Evolutionary conservation across 306 rosid genomes (phyloP).

Genomic region (Rosa lucieae): DNA sequence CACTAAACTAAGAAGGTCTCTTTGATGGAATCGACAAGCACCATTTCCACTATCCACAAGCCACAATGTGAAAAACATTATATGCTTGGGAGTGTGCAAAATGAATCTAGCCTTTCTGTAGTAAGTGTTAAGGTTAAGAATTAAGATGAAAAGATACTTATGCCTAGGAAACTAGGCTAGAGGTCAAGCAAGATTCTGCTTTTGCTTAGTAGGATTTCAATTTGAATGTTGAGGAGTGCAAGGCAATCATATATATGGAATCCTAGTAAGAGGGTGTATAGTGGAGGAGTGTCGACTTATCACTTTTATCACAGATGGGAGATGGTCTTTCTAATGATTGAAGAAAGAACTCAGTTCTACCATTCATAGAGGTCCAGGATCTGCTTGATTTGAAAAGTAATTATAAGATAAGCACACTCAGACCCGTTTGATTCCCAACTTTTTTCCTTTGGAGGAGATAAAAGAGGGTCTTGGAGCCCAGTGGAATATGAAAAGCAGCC

Average conservation of each 20-base stretch:
- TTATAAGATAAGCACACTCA: conserved; percentile 4
- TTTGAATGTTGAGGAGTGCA: background rate
- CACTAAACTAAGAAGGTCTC: too few species aligned
- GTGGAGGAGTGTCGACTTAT: conserved; percentile 16
- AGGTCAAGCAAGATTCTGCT: background rate
- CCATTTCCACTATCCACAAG: background rate
- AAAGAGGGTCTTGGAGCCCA: conserved; percentile 13
- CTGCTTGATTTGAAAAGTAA: conserved; percentile 18
- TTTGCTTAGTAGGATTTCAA: background rate
- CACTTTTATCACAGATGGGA: background rate
- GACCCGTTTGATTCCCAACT: background rate
- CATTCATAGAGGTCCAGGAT: conserved; percentile 20
- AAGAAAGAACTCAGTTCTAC: conserved; percentile 16
- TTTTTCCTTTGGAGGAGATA: conserved; percentile 2
- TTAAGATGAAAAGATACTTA: background rate
- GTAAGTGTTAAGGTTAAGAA: background rate
- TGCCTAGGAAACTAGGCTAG: background rate
- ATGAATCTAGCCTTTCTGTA: too few species aligned
- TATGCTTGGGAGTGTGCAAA: too few species aligned
- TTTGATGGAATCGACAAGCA: background rate
- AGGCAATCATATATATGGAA: conserved; percentile 26
- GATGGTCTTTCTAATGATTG: conserved; percentile 12
- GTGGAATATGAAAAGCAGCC: conserved; percentile 25
- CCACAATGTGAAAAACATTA: too few species aligned
- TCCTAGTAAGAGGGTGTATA: conserved; percentile 18